Percentiles rank a stretch among this genome's conserved stretches.
Evolutionary conservation across 1,284 basidiomycete genomes (phyloP).

Genomic region (Sanguinoderma infundibulare): DNA sequence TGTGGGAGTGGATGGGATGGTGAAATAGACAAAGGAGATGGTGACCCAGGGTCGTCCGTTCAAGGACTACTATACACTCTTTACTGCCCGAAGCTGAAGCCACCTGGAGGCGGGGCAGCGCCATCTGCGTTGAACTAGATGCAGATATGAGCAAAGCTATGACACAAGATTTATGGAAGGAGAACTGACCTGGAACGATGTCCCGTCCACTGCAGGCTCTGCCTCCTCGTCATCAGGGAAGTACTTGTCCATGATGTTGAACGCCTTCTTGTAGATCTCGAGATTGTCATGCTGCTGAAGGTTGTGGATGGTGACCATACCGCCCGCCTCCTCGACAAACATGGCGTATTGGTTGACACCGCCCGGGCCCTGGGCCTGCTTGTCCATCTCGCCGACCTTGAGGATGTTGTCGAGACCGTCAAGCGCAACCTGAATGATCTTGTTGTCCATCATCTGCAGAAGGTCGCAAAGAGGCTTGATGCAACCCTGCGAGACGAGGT

Average conservation of each 20-base stretch:
- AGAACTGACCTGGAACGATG: slow-evolving; percentile 85
- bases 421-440: slow-evolving; percentile 98
- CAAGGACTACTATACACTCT: slow-evolving; percentile 12
- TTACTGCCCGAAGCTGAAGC: slow-evolving; percentile 84
- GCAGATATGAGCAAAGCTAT: not conserved
- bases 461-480: slow-evolving; percentile 99
- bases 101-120: slow-evolving; percentile 89
- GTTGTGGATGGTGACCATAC: slow-evolving; percentile 99
- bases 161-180: slow-evolving; percentile 9
- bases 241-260: slow-evolving; percentile 99
- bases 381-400: slow-evolving; percentile 98
- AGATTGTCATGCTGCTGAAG: slow-evolving; percentile 99
- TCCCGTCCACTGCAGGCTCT: slow-evolving; percentile 79
- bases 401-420: slow-evolving; percentile 99
- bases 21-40: slow-evolving; percentile 13
- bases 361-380: slow-evolving; percentile 81
- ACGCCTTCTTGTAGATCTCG: slow-evolving; percentile 99
- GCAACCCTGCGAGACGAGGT: slow-evolving; percentile 97
- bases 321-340: slow-evolving; percentile 97
- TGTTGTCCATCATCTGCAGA: slow-evolving; percentile 98
- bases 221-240: slow-evolving; percentile 89
- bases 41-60: slow-evolving; percentile 5
- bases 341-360: slow-evolving; percentile 93
- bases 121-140: slow-evolving; percentile 79
- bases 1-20: slow-evolving; percentile 13